Conservation (phyloP, 805 yeast genomes). For the Millerozyma miso region DNA sequence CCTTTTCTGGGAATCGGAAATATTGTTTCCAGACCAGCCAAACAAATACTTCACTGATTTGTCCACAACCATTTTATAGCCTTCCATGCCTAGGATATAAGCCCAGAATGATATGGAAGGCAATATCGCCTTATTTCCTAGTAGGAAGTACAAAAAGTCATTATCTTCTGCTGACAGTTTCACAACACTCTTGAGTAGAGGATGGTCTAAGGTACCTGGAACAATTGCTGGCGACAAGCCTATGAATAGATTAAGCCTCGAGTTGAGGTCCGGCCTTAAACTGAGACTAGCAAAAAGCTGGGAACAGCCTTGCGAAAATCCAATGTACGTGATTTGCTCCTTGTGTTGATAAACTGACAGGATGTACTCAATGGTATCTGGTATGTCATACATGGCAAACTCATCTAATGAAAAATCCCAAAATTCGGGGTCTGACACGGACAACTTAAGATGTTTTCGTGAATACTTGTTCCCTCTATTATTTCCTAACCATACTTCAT, state of each 20-base stretch:
- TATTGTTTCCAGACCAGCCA: constrained; percentile 25
- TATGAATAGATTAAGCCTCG: constrained; percentile 18
- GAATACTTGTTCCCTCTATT: constrained; percentile 28
- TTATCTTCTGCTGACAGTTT: constrained; percentile 22
- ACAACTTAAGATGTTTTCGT: constrained; percentile 23
- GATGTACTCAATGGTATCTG: constrained; percentile 22
- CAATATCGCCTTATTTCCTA: constrained; percentile 25
- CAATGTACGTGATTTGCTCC: constrained; percentile 21
- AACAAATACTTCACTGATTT: constrained; percentile 18
- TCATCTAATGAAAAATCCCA: constrained; percentile 32
- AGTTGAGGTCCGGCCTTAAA: constrained; percentile 19
- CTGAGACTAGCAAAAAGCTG: constrained; percentile 30
- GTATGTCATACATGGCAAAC: constrained; percentile 28
- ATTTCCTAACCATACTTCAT: constrained; percentile 24
- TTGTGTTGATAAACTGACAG: constrained; percentile 11
- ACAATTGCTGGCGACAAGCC: constrained; percentile 29
- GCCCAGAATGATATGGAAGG: constrained; percentile 30
- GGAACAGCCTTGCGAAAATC: constrained; percentile 30
- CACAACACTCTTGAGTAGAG: constrained; percentile 21
- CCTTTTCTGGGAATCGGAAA: constrained; percentile 17
- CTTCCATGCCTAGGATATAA: constrained; percentile 14
- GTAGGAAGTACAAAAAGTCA: constrained; percentile 19
- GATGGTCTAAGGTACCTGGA: constrained; percentile 21
- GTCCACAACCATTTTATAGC: constrained; percentile 23
- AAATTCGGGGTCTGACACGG: constrained; percentile 19